Evolutionary conservation across 345 rosid species (phyloP), one percentile per base, ranked within the genome.

Genomic region (Turritis glabra): DNA sequence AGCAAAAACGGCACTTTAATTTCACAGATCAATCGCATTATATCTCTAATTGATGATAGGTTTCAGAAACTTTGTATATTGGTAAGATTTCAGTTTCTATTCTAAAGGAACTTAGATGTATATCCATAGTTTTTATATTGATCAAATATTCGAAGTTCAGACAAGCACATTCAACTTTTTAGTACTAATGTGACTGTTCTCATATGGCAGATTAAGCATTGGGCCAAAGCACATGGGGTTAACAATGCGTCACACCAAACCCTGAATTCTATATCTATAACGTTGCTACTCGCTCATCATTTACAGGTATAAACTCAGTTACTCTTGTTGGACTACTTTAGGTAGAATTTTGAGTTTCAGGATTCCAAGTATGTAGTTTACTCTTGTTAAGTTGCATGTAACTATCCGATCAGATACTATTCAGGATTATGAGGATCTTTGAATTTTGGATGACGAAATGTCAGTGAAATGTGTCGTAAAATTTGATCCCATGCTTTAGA

Each of bases 1-100:
- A 82, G 80, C 78, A 79, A 83, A 82, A 81, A 67, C 26, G 88
- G 85, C 26, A 78, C 84, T 63, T 51, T 70, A 51, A 81, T 67
- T 54, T 82, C 90, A n/a, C 67, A 71, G 54, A 76, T 84, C 66
- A 75, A 84, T 66, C 80, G 67, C 17, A 58, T 74, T 4, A 71
- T 86, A 23, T 81, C 88, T 77, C 67, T 72, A 19, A 86, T 86
- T 51, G 90, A 86, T 82, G 86, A 72, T 18, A 79, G 88, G 79
- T 84, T 86, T 79, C 86, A 71, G 71, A 86, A 82, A 75, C 90
- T 86, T 64, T 79, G 86, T 77, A 46, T 82, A 59, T 74, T 86
- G 89, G 89, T 86, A 79, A 80, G 80, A 40, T 59, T 54, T 41
- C 18, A 11, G 35, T 15, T 37, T 47, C 17, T n/a, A n/a, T 23